phyloP scores from a whole-genome alignment of 2,329 filamentous ascomycete genomes.

The Cadophora gregata region DNA sequence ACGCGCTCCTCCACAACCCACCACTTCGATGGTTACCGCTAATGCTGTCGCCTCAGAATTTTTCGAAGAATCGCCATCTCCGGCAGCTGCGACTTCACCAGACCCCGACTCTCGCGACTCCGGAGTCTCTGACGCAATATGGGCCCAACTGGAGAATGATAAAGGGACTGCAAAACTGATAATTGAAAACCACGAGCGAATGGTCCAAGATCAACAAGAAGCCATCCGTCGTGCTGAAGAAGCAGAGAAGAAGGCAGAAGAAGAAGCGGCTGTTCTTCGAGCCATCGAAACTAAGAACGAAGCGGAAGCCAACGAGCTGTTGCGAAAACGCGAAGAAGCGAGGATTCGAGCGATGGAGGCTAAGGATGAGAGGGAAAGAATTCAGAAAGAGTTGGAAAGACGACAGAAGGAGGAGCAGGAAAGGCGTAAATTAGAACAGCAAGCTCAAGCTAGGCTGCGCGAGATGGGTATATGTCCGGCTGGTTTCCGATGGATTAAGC shows the following conservation, averaged over 20 bases:
- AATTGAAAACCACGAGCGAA: slow-evolving; percentile 28
- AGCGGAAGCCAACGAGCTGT: slow-evolving; percentile 37
- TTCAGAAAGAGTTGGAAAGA: slow-evolving; percentile 45
- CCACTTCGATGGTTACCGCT: slow-evolving; percentile 20
- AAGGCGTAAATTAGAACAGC: slow-evolving; percentile 48
- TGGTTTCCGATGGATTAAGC: background rate
- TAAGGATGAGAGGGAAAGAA: slow-evolving; percentile 38
- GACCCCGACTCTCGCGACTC: slow-evolving; percentile 52
- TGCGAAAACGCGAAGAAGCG: slow-evolving; percentile 40
- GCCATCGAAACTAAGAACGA: slow-evolving; percentile 37
- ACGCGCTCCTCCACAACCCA: background rate
- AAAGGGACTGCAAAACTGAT: slow-evolving; percentile 41
- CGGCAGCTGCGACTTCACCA: background rate
- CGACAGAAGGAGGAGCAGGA: slow-evolving; percentile 46
- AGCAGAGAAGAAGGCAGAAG: slow-evolving; percentile 33
- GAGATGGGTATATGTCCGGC: slow-evolving; percentile 58
- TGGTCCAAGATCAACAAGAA: slow-evolving; percentile 39
- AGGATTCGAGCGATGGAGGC: slow-evolving; percentile 42
- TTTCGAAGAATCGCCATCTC: background rate
- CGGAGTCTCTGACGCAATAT: slow-evolving; percentile 64
- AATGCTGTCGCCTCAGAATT: background rate
- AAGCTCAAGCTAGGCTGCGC: slow-evolving; percentile 54
- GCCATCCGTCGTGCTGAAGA: slow-evolving; percentile 32
- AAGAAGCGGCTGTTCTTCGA: slow-evolving; percentile 40
- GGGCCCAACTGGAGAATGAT: slow-evolving; percentile 64